A percentile compares a stretch with the other conserved stretches of the same genome.
Evolutionary conservation across 2,329 filamentous ascomycete species (phyloP).

Genomic region (Trichoderma breve): DNA sequence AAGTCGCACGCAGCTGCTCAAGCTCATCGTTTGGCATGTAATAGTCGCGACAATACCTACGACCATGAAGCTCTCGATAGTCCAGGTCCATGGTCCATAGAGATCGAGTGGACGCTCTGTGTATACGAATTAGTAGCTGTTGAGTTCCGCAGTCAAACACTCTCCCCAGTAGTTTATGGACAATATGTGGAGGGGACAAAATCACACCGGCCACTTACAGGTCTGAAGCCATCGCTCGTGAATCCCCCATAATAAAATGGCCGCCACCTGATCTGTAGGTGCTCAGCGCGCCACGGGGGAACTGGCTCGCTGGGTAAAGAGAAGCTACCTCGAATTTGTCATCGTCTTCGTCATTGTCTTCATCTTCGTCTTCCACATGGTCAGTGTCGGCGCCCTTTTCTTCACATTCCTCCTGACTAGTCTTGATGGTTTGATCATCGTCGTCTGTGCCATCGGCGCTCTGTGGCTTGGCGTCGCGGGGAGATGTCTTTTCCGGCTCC

Average conservation of each 20-base stretch:
- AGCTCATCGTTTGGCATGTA: slow-evolving; percentile 66
- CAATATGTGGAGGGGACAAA: background rate
- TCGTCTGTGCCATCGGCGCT: slow-evolving; percentile 36
- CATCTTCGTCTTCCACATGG: slow-evolving; percentile 31
- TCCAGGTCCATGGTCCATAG: slow-evolving; percentile 52
- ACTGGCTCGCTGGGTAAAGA: slow-evolving; percentile 42
- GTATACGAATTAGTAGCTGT: background rate
- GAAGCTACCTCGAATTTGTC: slow-evolving; percentile 38
- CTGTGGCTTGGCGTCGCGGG: background rate
- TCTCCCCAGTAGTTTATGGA: background rate
- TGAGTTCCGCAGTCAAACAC: background rate
- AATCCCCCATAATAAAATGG: slow-evolving; percentile 33
- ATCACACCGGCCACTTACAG: slow-evolving; percentile 38
- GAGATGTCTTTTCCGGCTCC: background rate
- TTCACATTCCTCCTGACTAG: slow-evolving; percentile 34
- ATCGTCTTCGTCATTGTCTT: slow-evolving; percentile 30
- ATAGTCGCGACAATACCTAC: slow-evolving; percentile 61
- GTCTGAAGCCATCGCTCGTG: slow-evolving; percentile 28
- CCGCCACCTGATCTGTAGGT: slow-evolving; percentile 39
- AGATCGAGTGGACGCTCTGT: slow-evolving; percentile 47
- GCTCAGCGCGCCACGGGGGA: slow-evolving; percentile 36
- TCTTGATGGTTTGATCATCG: slow-evolving; percentile 36
- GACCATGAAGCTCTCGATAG: slow-evolving; percentile 58
- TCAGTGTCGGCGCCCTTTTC: slow-evolving; percentile 24
- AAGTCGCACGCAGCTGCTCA: slow-evolving; percentile 61